Evolutionary conservation across 805 yeast species (phyloP).

Genomic region (Jamesozyma gamospora): DNA sequence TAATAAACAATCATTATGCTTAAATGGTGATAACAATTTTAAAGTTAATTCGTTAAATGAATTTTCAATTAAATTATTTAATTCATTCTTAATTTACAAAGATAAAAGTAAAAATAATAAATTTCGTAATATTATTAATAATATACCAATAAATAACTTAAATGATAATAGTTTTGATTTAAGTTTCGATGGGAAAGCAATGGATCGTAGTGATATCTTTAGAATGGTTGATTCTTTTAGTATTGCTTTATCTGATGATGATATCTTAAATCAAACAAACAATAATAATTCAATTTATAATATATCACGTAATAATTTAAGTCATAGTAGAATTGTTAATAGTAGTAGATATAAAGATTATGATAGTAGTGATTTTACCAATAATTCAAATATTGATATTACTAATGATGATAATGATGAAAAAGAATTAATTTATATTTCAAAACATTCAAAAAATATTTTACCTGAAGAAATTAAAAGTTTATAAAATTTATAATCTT

Average conservation of each 20-base stretch:
- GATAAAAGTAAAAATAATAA: not conserved
- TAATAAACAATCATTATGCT: slow-evolving; percentile 10
- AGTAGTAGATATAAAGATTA: not conserved
- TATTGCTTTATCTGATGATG: slow-evolving; percentile 30
- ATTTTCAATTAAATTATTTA: slow-evolving; percentile 1
- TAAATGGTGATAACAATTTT: slow-evolving; percentile 2
- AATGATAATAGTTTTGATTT: slow-evolving; percentile 30
- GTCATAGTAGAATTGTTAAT: not conserved
- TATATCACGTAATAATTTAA: not conserved
- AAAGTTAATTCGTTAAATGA: slow-evolving; percentile 2
- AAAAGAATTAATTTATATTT: not conserved
- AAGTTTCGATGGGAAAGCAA: slow-evolving; percentile 38
- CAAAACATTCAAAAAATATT: slow-evolving; percentile 7
- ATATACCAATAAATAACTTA: not conserved
- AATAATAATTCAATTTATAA: not conserved
- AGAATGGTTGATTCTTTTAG: slow-evolving; percentile 33
- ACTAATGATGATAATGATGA: not conserved
- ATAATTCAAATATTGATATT: slow-evolving; percentile 1
- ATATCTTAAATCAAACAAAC: not conserved
- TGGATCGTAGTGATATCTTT: slow-evolving; percentile 34
- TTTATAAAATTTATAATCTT: too few species aligned
- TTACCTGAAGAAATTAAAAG: slow-evolving; percentile 12
- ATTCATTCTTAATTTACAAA: not conserved
- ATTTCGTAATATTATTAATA: not conserved
- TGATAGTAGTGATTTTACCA: slow-evolving; percentile 1